A percentile compares a stretch with the other conserved stretches of the same genome.
Evolutionary conservation across 2,329 filamentous ascomycete species (phyloP).

Genomic region (Lomentospora prolificans): DNA sequence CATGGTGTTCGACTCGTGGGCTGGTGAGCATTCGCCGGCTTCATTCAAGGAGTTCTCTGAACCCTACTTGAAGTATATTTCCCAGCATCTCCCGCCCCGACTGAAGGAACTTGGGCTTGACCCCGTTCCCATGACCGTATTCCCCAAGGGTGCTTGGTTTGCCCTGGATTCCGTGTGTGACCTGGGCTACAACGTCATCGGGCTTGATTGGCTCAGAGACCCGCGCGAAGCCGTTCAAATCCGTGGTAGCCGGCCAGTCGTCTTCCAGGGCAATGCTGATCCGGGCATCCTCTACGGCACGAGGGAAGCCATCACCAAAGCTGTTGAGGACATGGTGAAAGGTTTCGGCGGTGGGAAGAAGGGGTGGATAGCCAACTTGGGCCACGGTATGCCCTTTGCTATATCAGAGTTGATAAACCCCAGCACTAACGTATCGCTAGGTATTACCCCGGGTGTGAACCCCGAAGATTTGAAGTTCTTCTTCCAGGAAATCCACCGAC

Average conservation of each 20-base stretch:
- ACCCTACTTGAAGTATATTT: constrained; percentile 79
- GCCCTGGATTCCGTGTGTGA: constrained; percentile 79
- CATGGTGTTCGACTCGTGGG: constrained; percentile 98
- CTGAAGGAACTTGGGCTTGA: constrained; percentile 67
- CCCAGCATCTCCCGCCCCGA: constrained; percentile 65
- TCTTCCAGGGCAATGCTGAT: constrained; percentile 91
- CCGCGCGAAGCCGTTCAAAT: constrained; percentile 74
- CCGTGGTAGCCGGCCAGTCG: constrained; percentile 62
- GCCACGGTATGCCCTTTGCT: constrained; percentile 61
- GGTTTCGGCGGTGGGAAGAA: constrained; percentile 71
- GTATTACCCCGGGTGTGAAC: constrained; percentile 89
- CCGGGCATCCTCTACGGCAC: constrained; percentile 87
- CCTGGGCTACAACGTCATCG: constrained; percentile 86
- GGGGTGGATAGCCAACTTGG: constrained; percentile 95
- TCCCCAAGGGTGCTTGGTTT: constrained; percentile 97
- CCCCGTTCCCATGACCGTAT: constrained; percentile 90
- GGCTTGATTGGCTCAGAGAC: constrained; percentile 90
- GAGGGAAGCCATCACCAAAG: constrained; percentile 67
- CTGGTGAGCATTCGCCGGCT: constrained; percentile 77
- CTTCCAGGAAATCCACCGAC: constrained; percentile 80
- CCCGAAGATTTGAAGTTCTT: constrained; percentile 90
- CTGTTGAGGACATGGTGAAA: constrained; percentile 75
- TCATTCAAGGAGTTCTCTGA: constrained; percentile 79
- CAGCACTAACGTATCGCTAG: constrained; percentile 31
- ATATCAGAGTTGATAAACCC: not conserved